phyloP scores from a whole-genome alignment of 345 rosid genomes.

The Stellera chamaejasme region DNA sequence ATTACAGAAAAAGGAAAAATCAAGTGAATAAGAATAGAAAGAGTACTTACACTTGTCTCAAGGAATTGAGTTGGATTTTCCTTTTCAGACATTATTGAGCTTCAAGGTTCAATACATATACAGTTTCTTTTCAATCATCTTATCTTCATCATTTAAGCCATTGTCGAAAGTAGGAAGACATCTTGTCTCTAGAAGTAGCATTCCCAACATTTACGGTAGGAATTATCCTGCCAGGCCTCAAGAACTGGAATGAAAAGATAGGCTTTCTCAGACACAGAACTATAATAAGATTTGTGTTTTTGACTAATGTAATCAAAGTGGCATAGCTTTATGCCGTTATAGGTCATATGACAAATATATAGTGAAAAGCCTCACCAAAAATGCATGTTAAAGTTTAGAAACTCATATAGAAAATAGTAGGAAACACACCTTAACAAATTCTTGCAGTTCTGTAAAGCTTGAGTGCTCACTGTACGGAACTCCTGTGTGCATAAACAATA shows the following conservation, averaged over 20 bases:
- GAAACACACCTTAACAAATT: slow-evolving; percentile 58
- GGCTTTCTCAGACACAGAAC: neutral
- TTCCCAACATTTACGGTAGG: slow-evolving; percentile 65
- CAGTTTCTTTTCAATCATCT: neutral
- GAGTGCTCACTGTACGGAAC: slow-evolving; percentile 86
- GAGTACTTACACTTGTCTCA: too few species aligned
- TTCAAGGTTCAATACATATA: neutral
- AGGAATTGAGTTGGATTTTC: too few species aligned
- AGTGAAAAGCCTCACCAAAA: too few species aligned
- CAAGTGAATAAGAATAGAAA: too few species aligned
- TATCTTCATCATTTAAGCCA: slow-evolving; percentile 43
- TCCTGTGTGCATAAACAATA: slow-evolving; percentile 27
- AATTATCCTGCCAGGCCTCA: slow-evolving; percentile 66
- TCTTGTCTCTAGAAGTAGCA: slow-evolving; percentile 54
- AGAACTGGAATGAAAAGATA: slow-evolving; percentile 34
- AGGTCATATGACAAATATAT: too few species aligned
- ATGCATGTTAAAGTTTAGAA: neutral
- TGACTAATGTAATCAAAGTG: slow-evolving; percentile 4
- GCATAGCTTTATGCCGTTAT: neutral
- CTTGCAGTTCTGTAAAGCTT: slow-evolving; percentile 64
- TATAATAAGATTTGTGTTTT: too few species aligned
- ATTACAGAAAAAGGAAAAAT: too few species aligned
- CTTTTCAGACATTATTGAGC: too few species aligned
- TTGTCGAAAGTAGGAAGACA: slow-evolving; percentile 60
- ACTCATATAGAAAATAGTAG: neutral